Conservation (phyloP, 2,329 filamentous ascomycete genomes). For the Claviceps sp. region DNA sequence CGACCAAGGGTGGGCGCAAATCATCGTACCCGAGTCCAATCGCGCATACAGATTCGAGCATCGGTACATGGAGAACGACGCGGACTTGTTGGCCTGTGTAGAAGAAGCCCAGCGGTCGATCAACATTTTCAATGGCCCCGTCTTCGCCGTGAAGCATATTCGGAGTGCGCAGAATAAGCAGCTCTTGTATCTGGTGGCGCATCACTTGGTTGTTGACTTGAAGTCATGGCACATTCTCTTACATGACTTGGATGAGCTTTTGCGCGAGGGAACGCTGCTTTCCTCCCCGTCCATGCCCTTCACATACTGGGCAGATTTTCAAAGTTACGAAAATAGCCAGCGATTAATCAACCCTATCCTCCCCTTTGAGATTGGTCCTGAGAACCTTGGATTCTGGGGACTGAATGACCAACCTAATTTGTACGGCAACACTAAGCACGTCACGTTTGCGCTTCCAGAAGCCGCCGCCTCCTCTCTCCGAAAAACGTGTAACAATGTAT, state of each 20-base stretch:
- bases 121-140: constrained; percentile 34
- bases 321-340: constrained; percentile 24
- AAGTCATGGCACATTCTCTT: constrained; percentile 37
- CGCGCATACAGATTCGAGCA: constrained; percentile 32
- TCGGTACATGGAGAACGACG: constrained; percentile 25
- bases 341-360: constrained; percentile 17
- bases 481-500: constrained; percentile 27
- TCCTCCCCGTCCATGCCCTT: constrained; percentile 34
- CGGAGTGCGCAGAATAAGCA: constrained; percentile 31
- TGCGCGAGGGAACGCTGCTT: constrained; percentile 29
- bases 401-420: constrained; percentile 27
- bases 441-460: constrained; percentile 28
- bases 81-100: constrained; percentile 27
- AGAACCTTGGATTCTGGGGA: constrained; percentile 35
- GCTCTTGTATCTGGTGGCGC: constrained; percentile 34
- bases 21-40: constrained; percentile 24
- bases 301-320: constrained; percentile 34
- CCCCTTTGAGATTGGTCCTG: constrained; percentile 25
- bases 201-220: constrained; percentile 38
- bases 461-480: constrained; percentile 30
- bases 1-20: constrained; percentile 31
- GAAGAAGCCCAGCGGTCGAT: constrained; percentile 29
- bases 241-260: constrained; percentile 35
- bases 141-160: constrained; percentile 36
- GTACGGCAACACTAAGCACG: constrained; percentile 28